A percentile compares a stretch with the other conserved stretches of the same genome.
phyloP scores from a whole-genome alignment of 306 rosid species.

The Fagus crenata region DNA sequence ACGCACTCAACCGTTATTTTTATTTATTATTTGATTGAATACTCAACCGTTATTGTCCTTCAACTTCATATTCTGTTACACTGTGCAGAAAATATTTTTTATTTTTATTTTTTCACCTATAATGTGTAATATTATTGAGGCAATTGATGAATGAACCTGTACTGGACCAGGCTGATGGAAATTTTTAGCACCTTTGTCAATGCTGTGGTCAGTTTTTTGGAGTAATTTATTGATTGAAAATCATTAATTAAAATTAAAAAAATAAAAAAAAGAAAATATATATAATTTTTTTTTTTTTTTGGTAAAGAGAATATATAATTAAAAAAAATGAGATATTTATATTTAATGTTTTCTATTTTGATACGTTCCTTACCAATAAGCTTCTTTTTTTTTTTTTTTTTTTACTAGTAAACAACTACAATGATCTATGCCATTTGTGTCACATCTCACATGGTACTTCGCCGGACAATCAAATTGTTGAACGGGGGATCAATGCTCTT shows the following conservation, averaged over 20 bases:
- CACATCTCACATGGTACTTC: background rate
- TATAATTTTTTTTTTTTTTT: no score
- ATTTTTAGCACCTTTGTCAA: background rate
- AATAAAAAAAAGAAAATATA: no score
- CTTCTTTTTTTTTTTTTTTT: background rate
- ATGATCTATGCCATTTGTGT: no score
- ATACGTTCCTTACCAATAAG: background rate
- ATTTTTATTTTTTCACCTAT: background rate
- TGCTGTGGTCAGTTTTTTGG: background rate
- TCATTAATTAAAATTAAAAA: no score
- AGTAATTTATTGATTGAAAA: background rate
- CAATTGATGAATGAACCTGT: background rate
- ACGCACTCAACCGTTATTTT: no score
- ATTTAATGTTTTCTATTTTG: background rate
- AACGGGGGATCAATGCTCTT: constrained; percentile 2
- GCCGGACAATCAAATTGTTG: constrained; percentile 14
- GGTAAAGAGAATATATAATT: no score
- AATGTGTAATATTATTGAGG: no score
- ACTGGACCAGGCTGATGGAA: background rate
- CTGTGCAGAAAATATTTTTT: no score
- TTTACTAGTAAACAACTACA: background rate
- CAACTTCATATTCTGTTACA: no score
- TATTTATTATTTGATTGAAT: no score
- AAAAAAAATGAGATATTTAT: background rate
- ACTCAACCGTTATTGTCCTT: no score